Conservation (phyloP, 768 basidiomycete genomes). For the Rhodosporidiobolus odoratus region DNA sequence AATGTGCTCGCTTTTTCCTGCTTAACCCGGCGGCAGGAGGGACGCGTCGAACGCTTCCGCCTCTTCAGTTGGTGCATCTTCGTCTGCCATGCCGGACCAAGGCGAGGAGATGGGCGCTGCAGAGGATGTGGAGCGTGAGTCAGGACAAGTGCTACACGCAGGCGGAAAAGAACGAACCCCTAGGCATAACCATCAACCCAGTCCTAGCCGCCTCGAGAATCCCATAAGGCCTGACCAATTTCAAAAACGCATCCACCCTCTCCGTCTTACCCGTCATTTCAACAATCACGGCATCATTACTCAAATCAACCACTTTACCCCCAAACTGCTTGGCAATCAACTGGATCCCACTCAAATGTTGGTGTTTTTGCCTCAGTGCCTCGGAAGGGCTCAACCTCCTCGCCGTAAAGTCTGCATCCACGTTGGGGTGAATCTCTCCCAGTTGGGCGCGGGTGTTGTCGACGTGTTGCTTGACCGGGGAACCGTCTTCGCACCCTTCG, state of each 20-base stretch:
- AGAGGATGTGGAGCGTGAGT: background rate
- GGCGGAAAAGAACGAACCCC: conserved; percentile 44
- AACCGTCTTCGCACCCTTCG: conserved; percentile 34
- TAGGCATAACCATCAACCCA: conserved; percentile 96
- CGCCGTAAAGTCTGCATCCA: conserved; percentile 40
- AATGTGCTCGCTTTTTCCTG: background rate
- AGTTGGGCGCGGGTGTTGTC: conserved; percentile 38
- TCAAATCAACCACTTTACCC: conserved; percentile 87
- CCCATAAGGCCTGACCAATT: conserved; percentile 85
- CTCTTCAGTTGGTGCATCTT: conserved; percentile 51
- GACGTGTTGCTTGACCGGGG: conserved; percentile 41
- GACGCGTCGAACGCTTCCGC: conserved; percentile 73
- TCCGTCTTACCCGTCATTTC: conserved; percentile 89
- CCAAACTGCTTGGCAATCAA: conserved; percentile 81
- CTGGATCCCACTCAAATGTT: conserved; percentile 80
- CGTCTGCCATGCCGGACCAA: conserved; percentile 58
- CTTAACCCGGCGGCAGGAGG: conserved; percentile 84
- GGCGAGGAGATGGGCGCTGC: conserved; percentile 66
- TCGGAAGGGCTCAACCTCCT: conserved; percentile 61
- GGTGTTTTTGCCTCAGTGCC: conserved; percentile 80
- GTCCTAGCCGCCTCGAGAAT: conserved; percentile 91
- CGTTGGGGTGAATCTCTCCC: conserved; percentile 48
- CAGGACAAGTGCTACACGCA: background rate
- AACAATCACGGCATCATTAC: conserved; percentile 88
- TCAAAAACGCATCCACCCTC: conserved; percentile 87